Base-by-base conservation (phyloP, 2,329 filamentous ascomycete genomes). In the Cercospora sp. region DNA sequence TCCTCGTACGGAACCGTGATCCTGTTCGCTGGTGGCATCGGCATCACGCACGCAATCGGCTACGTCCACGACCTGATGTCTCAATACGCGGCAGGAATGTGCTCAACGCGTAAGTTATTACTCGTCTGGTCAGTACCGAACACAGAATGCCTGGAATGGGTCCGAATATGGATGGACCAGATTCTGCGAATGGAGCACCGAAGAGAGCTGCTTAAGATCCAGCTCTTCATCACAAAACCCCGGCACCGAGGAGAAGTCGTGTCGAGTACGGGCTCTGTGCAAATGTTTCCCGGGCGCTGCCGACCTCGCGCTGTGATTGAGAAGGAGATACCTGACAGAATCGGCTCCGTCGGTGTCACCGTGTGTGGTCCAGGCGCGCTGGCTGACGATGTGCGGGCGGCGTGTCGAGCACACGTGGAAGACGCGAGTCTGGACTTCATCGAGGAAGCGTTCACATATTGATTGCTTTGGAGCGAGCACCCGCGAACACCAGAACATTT, bases 41-140 rank as follows among this genome's bases (percentile, higher is more conserved):
- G 91, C 70, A 91, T 94, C 74, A 93, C 91, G 0, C 91, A 94
- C 74, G 90, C 91, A 71, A 88, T 93, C 28, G 90, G 90, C 63
- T 90, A 92, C 77, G 86, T 94, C 45, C 88, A 89, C 66, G 87
- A 92, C 71, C 85, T 94, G 0, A 87, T 94, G 30, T 82, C 84
- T 5, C 90, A 90, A 45, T 91, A 87, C 77, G 84, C 85, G 68
- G 87, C 89, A 70, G 88, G 89, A 66, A 92, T 89, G 0, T 88
- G 90, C 5, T 89, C 90, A 0, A 88, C 90, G 1, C 87, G 90
- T 70, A 91, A 89, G 77, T 84, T 94, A 60, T 83, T 92, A 5
- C 84, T 94, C 26, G 88, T 93, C 48, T 94, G 91, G 91, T 89
- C 89, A 60, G 91, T 94, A 66, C 91, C 91, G 74, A 90, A 87